phyloP scores from a whole-genome alignment of 192 early-diverging fungal species.

The Rhizophagus prolifer region DNA sequence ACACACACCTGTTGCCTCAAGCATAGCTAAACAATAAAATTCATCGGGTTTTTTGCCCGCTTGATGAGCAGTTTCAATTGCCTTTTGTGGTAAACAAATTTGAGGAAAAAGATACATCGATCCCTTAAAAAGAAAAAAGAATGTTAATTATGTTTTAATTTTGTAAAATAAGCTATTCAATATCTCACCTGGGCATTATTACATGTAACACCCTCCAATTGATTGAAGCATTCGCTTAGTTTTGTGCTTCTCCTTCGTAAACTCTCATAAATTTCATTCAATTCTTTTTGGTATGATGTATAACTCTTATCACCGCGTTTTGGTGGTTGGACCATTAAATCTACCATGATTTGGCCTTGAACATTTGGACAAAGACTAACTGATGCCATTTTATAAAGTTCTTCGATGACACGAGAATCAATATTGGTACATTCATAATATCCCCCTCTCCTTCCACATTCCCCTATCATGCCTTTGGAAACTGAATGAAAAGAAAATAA shows the following conservation, averaged over 20 bases:
- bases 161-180: not conserved
- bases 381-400: slow-evolving; percentile 93
- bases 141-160: not conserved
- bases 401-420: slow-evolving; percentile 68
- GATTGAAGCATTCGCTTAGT: slow-evolving; percentile 77
- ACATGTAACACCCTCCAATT: slow-evolving; percentile 80
- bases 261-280: slow-evolving; percentile 74
- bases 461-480: slow-evolving; percentile 98
- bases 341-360: slow-evolving; percentile 91
- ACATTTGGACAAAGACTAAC: slow-evolving; percentile 94
- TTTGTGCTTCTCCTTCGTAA: slow-evolving; percentile 75
- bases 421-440: slow-evolving; percentile 95
- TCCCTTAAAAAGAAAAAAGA: slow-evolving; percentile 49
- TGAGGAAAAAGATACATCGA: slow-evolving; percentile 97
- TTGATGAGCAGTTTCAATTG: slow-evolving; percentile 74
- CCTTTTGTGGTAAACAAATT: slow-evolving; percentile 71
- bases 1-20: slow-evolving; percentile 94
- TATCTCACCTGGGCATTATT: slow-evolving; percentile 62
- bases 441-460: slow-evolving; percentile 96
- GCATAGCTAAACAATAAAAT: slow-evolving; percentile 88
- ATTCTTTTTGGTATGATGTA: slow-evolving; percentile 69
- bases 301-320: slow-evolving; percentile 76
- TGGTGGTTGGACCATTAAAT: slow-evolving; percentile 92
- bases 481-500: slow-evolving; percentile 95
- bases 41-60: slow-evolving; percentile 78